A percentile compares a stretch with the other conserved stretches of the same genome.
phyloP scores from a whole-genome alignment of 306 rosid genomes.

The Hylodesmum podocarpum region DNA sequence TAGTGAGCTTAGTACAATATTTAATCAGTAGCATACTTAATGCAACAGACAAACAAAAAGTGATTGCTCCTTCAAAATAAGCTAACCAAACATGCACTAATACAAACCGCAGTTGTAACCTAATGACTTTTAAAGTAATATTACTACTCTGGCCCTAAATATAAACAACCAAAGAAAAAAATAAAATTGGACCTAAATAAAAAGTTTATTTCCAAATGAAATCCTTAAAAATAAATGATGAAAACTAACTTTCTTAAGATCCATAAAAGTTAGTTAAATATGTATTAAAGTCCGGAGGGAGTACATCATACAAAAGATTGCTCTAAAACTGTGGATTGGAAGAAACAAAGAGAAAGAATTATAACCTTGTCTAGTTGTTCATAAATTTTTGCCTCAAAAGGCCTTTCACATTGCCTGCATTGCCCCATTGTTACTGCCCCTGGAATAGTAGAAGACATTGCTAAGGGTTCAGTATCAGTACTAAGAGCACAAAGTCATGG shows the following conservation, averaged over 20 bases:
- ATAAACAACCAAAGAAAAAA: no score
- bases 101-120: background rate
- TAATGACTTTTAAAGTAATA: background rate
- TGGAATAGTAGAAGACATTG: slow-evolving; percentile 17
- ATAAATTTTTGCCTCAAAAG: slow-evolving; percentile 53
- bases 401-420: slow-evolving; percentile 46
- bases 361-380: slow-evolving; percentile 53
- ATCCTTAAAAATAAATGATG: no score
- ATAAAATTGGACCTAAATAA: no score
- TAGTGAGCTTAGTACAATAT: background rate
- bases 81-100: background rate
- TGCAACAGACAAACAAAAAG: background rate
- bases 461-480: slow-evolving; percentile 15
- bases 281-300: no score
- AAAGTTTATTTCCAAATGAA: no score
- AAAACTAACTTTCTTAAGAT: no score
- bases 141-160: no score
- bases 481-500: slow-evolving; percentile 23
- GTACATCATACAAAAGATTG: background rate
- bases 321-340: slow-evolving; percentile 4
- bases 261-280: no score
- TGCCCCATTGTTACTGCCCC: slow-evolving; percentile 41
- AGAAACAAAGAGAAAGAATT: background rate
- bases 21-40: background rate
- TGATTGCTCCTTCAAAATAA: background rate